phyloP scores from a whole-genome alignment of 1,284 basidiomycete species.

The Malassezia sympodialis region DNA sequence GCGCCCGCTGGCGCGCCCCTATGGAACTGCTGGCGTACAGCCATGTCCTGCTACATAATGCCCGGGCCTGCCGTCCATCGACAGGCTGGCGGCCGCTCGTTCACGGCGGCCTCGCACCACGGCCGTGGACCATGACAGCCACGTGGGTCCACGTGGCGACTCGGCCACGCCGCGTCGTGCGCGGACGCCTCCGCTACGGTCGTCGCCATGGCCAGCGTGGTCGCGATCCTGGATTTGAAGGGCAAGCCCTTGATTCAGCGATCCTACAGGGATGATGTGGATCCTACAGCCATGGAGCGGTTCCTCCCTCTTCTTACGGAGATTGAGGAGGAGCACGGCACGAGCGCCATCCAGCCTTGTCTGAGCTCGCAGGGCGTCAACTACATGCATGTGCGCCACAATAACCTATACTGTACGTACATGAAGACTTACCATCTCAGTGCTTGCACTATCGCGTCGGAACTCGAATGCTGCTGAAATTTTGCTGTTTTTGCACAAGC shows the following conservation, averaged over 20 bases:
- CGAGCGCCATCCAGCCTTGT: slow-evolving; percentile 67
- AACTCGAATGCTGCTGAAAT: slow-evolving; percentile 94
- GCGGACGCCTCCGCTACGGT: neutral
- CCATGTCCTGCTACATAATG: neutral
- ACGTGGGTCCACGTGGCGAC: neutral
- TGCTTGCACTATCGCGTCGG: slow-evolving; percentile 86
- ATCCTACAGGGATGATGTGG: slow-evolving; percentile 93
- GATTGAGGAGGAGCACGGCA: slow-evolving; percentile 88
- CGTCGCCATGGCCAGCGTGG: slow-evolving; percentile 50
- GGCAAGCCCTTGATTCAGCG: slow-evolving; percentile 96
- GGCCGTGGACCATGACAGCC: neutral
- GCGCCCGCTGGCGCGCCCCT: too few relatives aligned
- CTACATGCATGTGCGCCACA: slow-evolving; percentile 97
- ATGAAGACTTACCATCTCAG: slow-evolving; percentile 51
- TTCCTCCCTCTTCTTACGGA: slow-evolving; percentile 92
- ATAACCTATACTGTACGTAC: slow-evolving; percentile 82
- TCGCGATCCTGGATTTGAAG: slow-evolving; percentile 95
- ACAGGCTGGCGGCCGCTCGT: too few relatives aligned
- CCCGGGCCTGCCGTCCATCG: neutral
- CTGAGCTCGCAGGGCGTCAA: slow-evolving; percentile 67
- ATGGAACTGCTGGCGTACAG: neutral
- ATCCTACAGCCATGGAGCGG: slow-evolving; percentile 73
- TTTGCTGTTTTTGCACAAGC: slow-evolving; percentile 88
- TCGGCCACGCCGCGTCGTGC: neutral
- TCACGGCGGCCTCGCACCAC: too few relatives aligned